phyloP scores from a whole-genome alignment of 2,329 filamentous ascomycete species.

The Lithohypha guttulata region DNA sequence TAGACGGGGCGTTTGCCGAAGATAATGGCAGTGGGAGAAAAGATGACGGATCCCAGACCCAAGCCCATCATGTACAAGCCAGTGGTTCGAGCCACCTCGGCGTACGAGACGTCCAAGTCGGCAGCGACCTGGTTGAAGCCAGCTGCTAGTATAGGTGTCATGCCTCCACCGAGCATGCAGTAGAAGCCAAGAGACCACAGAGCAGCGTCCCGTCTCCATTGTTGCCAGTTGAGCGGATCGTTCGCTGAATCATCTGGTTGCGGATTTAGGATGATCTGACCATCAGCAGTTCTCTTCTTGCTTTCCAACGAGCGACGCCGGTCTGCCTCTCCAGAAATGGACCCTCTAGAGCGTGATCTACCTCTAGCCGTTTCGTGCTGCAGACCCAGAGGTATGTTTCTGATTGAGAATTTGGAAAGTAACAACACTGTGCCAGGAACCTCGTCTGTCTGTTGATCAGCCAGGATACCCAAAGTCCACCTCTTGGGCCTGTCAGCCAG shows the following conservation, averaged over 20 bases:
- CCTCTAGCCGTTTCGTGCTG: conserved; percentile 40
- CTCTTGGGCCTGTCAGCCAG: conserved; percentile 23
- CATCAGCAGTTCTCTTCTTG: conserved; percentile 70
- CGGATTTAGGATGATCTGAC: conserved; percentile 75
- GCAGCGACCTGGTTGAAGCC: conserved; percentile 73
- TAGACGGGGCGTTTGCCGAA: conserved; percentile 89
- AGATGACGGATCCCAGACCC: conserved; percentile 71
- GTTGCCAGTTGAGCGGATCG: conserved; percentile 85
- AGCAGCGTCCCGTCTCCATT: conserved; percentile 68
- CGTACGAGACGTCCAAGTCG: conserved; percentile 54
- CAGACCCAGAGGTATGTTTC: conserved; percentile 52
- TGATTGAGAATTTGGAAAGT: conserved; percentile 41
- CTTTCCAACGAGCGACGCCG: not conserved
- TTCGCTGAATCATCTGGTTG: conserved; percentile 86
- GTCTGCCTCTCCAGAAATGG: conserved; percentile 14
- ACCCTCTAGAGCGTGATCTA: conserved; percentile 27
- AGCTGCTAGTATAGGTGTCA: conserved; percentile 80
- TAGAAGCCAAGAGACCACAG: conserved; percentile 79
- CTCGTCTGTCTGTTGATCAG: conserved; percentile 69
- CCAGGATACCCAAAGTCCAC: conserved; percentile 67
- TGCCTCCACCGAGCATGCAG: conserved; percentile 85
- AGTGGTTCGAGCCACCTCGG: conserved; percentile 73
- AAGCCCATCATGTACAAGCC: conserved; percentile 91
- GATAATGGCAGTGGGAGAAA: conserved; percentile 81
- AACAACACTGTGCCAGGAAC: conserved; percentile 63